These are phyloP conservation scores for Casuarina equisetifolia DNA, from an alignment of 306 rosid species.

Conservation along the genomic window DNA sequence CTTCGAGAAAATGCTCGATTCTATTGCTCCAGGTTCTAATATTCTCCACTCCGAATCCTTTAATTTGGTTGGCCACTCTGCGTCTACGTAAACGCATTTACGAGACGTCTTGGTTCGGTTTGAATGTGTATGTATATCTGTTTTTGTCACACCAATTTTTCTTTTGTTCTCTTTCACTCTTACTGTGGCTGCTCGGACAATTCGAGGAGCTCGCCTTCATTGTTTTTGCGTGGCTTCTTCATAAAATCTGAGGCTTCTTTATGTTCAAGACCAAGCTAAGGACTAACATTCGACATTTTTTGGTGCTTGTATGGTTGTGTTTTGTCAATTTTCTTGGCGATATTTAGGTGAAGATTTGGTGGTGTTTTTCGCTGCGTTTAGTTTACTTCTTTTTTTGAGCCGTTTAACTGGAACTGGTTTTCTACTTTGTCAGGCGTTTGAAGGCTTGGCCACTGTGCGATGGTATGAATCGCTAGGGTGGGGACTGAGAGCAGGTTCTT, in stretches of 20 bases:
- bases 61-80: neutral
- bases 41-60: neutral
- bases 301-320: neutral
- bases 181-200: neutral
- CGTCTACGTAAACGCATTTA: neutral
- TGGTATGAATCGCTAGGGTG: constrained; percentile 34
- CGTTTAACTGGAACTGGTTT: constrained; percentile 5
- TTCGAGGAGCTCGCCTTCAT: neutral
- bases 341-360: neutral
- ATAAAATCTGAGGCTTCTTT: neutral
- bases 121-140: too few species aligned
- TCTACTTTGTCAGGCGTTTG: constrained; percentile 18
- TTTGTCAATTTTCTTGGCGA: neutral
- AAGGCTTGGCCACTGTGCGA: constrained; percentile 24
- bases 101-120: neutral
- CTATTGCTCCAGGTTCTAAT: constrained; percentile 25
- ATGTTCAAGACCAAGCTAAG: neutral
- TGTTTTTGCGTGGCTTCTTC: neutral
- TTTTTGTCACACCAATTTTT: neutral
- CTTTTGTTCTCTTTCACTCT: neutral
- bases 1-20: constrained; percentile 7
- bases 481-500: constrained; percentile 61
- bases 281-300: neutral
- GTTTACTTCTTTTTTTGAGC: neutral
- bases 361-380: neutral